Percentiles rank a stretch among this genome's conserved stretches.
Conservation (phyloP, 495 filamentous ascomycete genomes). For the Hypoxylon lenormandii region DNA sequence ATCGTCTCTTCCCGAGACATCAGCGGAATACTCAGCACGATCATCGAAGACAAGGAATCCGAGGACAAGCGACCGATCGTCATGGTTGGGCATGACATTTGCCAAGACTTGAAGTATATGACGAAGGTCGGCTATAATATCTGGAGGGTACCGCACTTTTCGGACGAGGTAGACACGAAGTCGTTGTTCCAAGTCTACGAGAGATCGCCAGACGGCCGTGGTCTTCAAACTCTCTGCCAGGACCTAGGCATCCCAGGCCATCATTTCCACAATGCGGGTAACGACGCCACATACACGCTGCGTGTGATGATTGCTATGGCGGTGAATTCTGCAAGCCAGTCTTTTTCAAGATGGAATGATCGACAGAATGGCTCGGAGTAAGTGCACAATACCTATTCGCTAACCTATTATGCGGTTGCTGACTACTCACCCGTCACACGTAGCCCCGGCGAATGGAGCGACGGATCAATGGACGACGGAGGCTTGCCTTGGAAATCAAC, state of each 20-base stretch:
- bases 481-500: conserved; percentile 35
- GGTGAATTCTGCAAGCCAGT: conserved; percentile 53
- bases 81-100: conserved; percentile 81
- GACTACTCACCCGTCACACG: conserved; percentile 1
- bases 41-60: conserved; percentile 47
- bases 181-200: conserved; percentile 71
- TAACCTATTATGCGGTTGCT: conserved; percentile 2
- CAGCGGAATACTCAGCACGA: conserved; percentile 26
- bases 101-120: conserved; percentile 75
- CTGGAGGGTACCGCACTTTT: conserved; percentile 61
- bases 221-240: conserved; percentile 70
- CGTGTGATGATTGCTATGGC: conserved; percentile 77
- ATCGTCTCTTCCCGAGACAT: conserved; percentile 40
- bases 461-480: conserved; percentile 48
- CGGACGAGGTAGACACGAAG: conserved; percentile 77
- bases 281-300: conserved; percentile 89
- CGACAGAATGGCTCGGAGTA: conserved; percentile 13
- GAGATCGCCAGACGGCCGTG: conserved; percentile 61
- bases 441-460: conserved; percentile 43
- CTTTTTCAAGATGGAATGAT: conserved; percentile 4
- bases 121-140: conserved; percentile 69
- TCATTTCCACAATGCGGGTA: conserved; percentile 91
- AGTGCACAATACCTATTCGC: neutral
- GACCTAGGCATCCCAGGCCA: conserved; percentile 71
- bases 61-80: conserved; percentile 70